Conservation (phyloP, 371 early-diverging fungal species). For the Mucor mucedo region DNA sequence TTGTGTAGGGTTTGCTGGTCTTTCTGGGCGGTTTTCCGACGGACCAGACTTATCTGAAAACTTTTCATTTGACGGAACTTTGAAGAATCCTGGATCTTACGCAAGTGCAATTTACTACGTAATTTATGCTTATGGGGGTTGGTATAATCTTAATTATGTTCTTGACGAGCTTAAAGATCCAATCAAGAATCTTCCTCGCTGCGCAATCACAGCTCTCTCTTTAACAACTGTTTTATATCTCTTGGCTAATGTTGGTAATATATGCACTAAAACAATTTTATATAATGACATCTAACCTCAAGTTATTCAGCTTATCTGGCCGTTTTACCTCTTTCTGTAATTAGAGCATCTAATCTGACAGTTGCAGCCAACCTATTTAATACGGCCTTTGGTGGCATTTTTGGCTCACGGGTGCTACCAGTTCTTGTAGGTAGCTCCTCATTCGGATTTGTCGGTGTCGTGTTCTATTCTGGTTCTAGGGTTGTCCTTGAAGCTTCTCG, state of each 20-base stretch:
- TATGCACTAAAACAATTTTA: neutral
- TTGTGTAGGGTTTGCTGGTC: conserved; percentile 36
- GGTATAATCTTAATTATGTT: conserved; percentile 37
- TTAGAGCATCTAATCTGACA: conserved; percentile 24
- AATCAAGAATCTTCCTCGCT: conserved; percentile 33
- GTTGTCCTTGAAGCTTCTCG: conserved; percentile 30
- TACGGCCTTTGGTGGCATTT: conserved; percentile 33
- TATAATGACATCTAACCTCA: neutral
- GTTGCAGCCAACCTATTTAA: conserved; percentile 34
- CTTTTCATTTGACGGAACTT: conserved; percentile 30
- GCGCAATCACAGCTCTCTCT: conserved; percentile 27
- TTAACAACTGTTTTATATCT: conserved; percentile 26
- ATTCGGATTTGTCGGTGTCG: conserved; percentile 32
- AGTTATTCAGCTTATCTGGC: conserved; percentile 25
- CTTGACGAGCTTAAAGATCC: conserved; percentile 33
- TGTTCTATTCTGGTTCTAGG: conserved; percentile 30
- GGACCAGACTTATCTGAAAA: conserved; percentile 22
- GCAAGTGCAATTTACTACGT: conserved; percentile 35
- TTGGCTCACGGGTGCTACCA: conserved; percentile 30
- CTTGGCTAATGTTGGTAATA: conserved; percentile 24
- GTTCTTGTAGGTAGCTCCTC: conserved; percentile 32
- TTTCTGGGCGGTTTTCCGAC: conserved; percentile 29
- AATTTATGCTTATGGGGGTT: conserved; percentile 31
- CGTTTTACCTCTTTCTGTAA: conserved; percentile 21
- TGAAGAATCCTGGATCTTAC: conserved; percentile 28